Base-by-base conservation (phyloP, 2,329 filamentous ascomycete genomes). In the Coleophoma cylindrospora region DNA sequence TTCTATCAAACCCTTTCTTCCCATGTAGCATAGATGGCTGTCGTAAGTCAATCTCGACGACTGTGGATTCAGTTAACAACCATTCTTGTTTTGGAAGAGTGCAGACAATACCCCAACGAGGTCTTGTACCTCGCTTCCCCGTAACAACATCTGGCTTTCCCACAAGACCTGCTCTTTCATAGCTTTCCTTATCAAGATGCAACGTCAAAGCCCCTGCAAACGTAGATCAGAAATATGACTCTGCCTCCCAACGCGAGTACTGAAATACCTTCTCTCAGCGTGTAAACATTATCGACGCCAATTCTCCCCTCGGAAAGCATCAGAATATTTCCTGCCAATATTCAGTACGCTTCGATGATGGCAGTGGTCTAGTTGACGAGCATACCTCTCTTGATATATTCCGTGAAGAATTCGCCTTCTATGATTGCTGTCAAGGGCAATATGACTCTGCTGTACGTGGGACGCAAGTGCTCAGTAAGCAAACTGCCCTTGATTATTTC, bases 271-370 rank as follows among this genome's bases (percentile, higher is more conserved):
- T 89, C 79, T 50, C 71, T 75, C 1, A 97, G 70, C 0, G 79
- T 79, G 64, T 89, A 92, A 3, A 86, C 74, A 58, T 87, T 88
- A 61, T 91, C 86, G 2, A 84, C 75, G 2, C 82, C 84, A 8
- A 78, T 72, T 33, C 79, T 78, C 12, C 90, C 91, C 66, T 91
- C 81, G 0, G 91, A 96, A 2, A 96, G 76, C 86, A 97, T 89
- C 58, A 89, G 68, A 45, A 95, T 73, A 63, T 90, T 84, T 5
- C 89, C 89, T 91, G 52, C 2, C 14, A 3, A 34, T 44, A 6
- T 15, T 14, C 14, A 38, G 36, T 14, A 38, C 12, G 36, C 4
- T 38, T 32, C 21, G 3, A 40, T 48, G 33, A 46, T 56, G 10
- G 49, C 45, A 17, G 6, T 10, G 19, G 37, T n/a, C 13, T 22